Conservation (phyloP, 345 rosid species). For the Turnera subulata region DNA sequence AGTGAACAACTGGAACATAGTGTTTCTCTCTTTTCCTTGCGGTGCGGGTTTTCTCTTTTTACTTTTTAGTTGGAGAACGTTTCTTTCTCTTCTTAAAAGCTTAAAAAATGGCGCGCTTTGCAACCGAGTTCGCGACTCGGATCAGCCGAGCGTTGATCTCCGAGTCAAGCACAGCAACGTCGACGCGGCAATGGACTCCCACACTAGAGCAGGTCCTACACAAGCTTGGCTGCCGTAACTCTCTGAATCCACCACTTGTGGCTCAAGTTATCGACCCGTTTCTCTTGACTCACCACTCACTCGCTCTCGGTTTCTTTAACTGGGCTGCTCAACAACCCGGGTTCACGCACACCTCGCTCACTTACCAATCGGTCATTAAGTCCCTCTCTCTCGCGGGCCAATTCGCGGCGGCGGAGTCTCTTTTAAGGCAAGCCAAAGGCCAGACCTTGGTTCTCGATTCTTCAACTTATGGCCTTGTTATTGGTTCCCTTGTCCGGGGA, state of each 20-base stretch:
- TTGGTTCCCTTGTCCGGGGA: constrained; percentile 44
- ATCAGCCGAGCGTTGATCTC: constrained; percentile 64
- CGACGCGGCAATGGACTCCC: constrained; percentile 56
- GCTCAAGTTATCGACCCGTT: constrained; percentile 72
- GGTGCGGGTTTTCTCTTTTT: too few species aligned
- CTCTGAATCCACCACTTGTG: constrained; percentile 58
- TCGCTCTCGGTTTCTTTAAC: constrained; percentile 88
- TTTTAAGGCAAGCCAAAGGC: constrained; percentile 56
- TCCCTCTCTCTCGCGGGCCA: constrained; percentile 68
- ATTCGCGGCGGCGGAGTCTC: constrained; percentile 43
- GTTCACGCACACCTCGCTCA: constrained; percentile 54
- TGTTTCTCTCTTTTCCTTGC: too few species aligned
- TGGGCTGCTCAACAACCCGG: constrained; percentile 91
- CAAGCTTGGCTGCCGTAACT: constrained; percentile 42
- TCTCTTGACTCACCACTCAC: constrained; percentile 59
- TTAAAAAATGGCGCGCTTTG: constrained; percentile 24
- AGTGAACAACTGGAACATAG: too few species aligned
- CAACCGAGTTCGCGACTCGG: constrained; percentile 47
- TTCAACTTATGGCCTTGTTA: constrained; percentile 39
- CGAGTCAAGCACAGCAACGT: constrained; percentile 34
- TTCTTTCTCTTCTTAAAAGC: too few species aligned
- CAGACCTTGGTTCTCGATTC: constrained; percentile 49
- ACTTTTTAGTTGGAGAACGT: too few species aligned
- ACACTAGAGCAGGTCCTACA: constrained; percentile 64
- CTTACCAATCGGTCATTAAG: constrained; percentile 68